Evolutionary conservation across 1,284 basidiomycete genomes (phyloP).

Genomic region (Sporisorium scitamineum): DNA sequence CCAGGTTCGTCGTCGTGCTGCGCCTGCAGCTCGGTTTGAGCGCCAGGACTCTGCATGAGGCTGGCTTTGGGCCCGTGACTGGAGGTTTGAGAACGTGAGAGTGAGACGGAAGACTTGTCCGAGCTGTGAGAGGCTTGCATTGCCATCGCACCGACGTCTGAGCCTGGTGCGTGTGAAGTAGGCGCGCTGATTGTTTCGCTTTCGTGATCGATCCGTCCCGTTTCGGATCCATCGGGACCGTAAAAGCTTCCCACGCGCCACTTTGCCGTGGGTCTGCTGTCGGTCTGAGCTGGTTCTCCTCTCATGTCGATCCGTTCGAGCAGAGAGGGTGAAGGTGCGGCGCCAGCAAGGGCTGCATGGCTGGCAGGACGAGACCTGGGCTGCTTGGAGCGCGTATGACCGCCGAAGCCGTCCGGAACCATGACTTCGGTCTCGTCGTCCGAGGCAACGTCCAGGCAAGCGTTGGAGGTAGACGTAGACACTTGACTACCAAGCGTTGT

Average conservation of each 20-base stretch:
- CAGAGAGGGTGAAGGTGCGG: conserved; percentile 13
- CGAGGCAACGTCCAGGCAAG: conserved; percentile 6
- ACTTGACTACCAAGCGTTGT: neutral
- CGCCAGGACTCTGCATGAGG: conserved; percentile 41
- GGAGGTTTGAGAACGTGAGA: conserved; percentile 32
- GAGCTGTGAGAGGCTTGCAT: conserved; percentile 3
- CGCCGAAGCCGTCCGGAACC: conserved; percentile 59
- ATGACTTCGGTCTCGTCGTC: conserved; percentile 47
- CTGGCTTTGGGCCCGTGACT: conserved; percentile 30
- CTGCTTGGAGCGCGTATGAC: conserved; percentile 40
- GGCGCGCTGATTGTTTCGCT: conserved; percentile 28
- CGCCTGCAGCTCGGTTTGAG: neutral
- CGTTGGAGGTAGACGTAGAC: neutral
- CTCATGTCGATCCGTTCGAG: conserved; percentile 30
- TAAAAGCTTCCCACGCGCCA: conserved; percentile 61
- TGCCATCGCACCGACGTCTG: conserved; percentile 5
- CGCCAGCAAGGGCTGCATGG: neutral
- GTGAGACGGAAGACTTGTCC: conserved; percentile 9
- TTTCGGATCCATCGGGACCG: conserved; percentile 50
- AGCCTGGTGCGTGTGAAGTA: conserved; percentile 1
- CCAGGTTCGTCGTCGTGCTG: neutral
- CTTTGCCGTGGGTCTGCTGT: conserved; percentile 2
- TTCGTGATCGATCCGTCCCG: conserved; percentile 39
- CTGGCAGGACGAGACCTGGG: conserved; percentile 10
- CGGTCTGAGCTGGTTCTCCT: neutral